Percentiles rank a stretch among this genome's conserved stretches.
These are phyloP conservation scores for Spergularia azorica DNA, from an alignment of 179 eudicot species.

Conservation along the genomic window DNA sequence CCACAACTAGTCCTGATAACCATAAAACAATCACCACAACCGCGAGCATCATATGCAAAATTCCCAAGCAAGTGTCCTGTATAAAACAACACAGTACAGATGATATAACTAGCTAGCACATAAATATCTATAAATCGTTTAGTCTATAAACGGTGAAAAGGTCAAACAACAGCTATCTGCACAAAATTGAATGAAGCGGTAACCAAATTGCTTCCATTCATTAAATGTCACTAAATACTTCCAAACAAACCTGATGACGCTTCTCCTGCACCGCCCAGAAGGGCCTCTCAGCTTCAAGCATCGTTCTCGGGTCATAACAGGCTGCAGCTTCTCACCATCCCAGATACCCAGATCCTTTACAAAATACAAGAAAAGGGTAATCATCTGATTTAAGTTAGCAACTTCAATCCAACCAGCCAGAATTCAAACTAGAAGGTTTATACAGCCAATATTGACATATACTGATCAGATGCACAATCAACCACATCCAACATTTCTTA, in stretches of 20 bases:
- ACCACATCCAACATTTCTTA: not conserved
- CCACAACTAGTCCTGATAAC: not conserved
- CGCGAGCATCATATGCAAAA: slow-evolving; percentile 5
- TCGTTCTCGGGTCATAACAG: too few relatives aligned
- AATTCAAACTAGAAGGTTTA: not conserved
- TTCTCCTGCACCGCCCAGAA: not conserved
- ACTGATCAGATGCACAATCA: not conserved
- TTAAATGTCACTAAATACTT: not conserved
- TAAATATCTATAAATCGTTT: not conserved
- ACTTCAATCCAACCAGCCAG: not conserved
- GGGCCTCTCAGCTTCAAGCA: too few relatives aligned
- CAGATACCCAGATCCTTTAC: too few relatives aligned
- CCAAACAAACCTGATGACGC: not conserved
- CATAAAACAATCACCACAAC: not conserved
- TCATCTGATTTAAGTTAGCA: not conserved
- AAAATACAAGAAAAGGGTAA: too few relatives aligned
- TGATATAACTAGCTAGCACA: not conserved
- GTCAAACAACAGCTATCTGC: not conserved
- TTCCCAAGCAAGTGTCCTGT: not conserved
- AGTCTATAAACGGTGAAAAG: too few relatives aligned
- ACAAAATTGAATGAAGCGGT: too few relatives aligned
- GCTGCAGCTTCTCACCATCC: too few relatives aligned
- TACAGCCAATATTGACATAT: not conserved
- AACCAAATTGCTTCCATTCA: too few relatives aligned
- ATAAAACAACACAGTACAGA: not conserved